A percentile compares a stretch with the other conserved stretches of the same genome.
These are phyloP conservation scores for Pythium graminicola DNA, from an alignment of 352 stramenopile species.

Conservation along the genomic window DNA sequence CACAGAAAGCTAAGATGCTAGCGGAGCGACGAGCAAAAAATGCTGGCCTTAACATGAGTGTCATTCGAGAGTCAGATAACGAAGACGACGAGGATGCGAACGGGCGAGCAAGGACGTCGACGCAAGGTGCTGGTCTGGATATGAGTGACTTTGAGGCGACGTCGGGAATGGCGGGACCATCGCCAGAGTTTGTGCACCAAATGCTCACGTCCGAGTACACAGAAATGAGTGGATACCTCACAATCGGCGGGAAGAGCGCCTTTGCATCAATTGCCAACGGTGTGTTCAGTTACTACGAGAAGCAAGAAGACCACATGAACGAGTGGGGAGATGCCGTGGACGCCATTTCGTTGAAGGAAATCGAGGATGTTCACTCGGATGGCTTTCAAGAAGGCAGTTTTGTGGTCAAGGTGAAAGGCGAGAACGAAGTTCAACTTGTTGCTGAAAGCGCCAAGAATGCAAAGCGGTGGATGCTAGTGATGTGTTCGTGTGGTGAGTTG, in stretches of 20 bases:
- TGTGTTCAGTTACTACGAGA: constrained; percentile 86
- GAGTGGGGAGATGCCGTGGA: constrained; percentile 83
- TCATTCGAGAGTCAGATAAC: constrained; percentile 26
- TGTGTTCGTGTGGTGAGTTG: constrained; percentile 78
- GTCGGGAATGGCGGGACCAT: constrained; percentile 8
- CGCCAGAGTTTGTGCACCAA: constrained; percentile 13
- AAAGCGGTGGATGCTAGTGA: constrained; percentile 85
- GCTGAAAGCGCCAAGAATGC: constrained; percentile 59
- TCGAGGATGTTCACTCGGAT: constrained; percentile 75
- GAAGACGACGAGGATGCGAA: constrained; percentile 15
- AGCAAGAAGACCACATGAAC: constrained; percentile 69
- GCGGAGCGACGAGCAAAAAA: constrained; percentile 20
- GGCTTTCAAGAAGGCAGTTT: constrained; percentile 65
- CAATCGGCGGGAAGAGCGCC: constrained; percentile 50
- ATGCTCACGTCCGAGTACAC: constrained; percentile 34
- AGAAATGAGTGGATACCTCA: constrained; percentile 56
- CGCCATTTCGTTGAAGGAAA: constrained; percentile 68
- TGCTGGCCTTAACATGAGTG: constrained; percentile 20
- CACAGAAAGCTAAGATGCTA: constrained; percentile 25
- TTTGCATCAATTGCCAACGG: constrained; percentile 76
- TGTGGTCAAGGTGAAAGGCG: constrained; percentile 62
- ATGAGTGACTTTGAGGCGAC: constrained; percentile 21
- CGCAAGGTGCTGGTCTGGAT: constrained; percentile 6
- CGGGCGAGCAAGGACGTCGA: constrained; percentile 3
- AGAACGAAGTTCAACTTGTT: constrained; percentile 67